Evolutionary conservation across 2,329 filamentous ascomycete species (phyloP).

Genomic region (Fusarium humuli): DNA sequence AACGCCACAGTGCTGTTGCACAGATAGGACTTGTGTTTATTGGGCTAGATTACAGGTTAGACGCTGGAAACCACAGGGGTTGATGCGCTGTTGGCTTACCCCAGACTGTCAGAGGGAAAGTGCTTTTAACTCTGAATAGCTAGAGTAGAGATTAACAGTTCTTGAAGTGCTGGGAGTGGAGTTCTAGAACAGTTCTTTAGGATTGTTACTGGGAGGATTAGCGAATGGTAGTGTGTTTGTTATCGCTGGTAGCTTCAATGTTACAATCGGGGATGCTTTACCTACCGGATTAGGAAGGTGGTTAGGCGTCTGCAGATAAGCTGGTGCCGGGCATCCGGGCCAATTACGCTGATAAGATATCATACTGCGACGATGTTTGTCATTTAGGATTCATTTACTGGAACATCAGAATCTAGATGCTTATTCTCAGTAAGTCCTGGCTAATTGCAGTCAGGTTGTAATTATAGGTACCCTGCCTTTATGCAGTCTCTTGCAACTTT

Average conservation of each 20-base stretch:
- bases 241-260: slow-evolving; percentile 2
- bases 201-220: not conserved
- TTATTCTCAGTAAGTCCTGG: not conserved
- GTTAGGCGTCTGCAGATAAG: slow-evolving; percentile 13
- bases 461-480: too few relatives aligned
- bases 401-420: not conserved
- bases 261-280: not conserved
- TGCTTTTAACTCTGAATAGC: not conserved
- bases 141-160: not conserved
- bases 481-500: too few relatives aligned
- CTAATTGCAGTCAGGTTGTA: too few relatives aligned
- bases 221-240: not conserved
- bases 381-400: not conserved
- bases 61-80: not conserved
- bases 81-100: slow-evolving; percentile 13
- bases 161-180: not conserved
- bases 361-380: not conserved
- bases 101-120: slow-evolving; percentile 11
- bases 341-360: slow-evolving; percentile 13
- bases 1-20: slow-evolving; percentile 18
- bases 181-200: slow-evolving; percentile 30
- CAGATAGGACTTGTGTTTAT: slow-evolving; percentile 4
- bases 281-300: slow-evolving; percentile 25
- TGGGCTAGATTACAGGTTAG: not conserved
- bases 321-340: slow-evolving; percentile 22